Base-by-base conservation (phyloP, 228 moss, liverwort and hornwort genomes). In the Sphagnum magellanicum region DNA sequence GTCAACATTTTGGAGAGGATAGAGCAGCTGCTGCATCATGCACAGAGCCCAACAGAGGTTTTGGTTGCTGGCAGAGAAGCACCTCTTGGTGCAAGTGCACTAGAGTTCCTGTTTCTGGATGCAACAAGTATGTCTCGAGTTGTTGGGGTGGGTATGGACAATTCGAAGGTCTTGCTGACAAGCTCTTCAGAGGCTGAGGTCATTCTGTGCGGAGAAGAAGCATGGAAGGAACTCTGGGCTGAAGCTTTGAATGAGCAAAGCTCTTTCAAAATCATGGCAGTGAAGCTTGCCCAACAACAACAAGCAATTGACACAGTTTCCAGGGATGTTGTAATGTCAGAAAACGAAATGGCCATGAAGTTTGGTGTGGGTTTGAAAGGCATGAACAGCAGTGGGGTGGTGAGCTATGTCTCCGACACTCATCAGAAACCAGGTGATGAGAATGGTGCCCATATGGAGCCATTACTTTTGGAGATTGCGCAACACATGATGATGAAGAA, bases 341-440 rank as follows among this genome's bases (percentile, higher is more conserved):
- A 32, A 2, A 32, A 32, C 4, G 8, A 61, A 9, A 61, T 63
- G 50, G 32, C 51, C 10, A 17, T 50, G 50, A 70, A 7, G 51
- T 70, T 70, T 70, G 70, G 70, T 51, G 70, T 70, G 61, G 70
- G 61, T 51, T 49, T 70, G 15, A 6, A 62, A n/a, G 7, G 51
- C 5, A 48, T 61, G 15, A 55, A 55, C 12, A 60, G 51, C 10
- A 67, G 8, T 52, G 52, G 51, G 10, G 61, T 52, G 5, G 59
- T 60, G 32, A 69, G 60, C 48, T 66, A 66, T 52, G 66, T 15
- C 51, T 50, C 16, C 6, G 17, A 52, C 9, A n/a, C 48, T 70
- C 59, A 46, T 70, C 50, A 70, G 14, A 10, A 4, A 15, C 61
- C 50, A 5, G 12, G 55, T 55, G 55, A 55, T 12, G 11, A 48